Evolutionary conservation across 2,329 filamentous ascomycete species (phyloP).

Genomic region (Leptographium lundbergii): DNA sequence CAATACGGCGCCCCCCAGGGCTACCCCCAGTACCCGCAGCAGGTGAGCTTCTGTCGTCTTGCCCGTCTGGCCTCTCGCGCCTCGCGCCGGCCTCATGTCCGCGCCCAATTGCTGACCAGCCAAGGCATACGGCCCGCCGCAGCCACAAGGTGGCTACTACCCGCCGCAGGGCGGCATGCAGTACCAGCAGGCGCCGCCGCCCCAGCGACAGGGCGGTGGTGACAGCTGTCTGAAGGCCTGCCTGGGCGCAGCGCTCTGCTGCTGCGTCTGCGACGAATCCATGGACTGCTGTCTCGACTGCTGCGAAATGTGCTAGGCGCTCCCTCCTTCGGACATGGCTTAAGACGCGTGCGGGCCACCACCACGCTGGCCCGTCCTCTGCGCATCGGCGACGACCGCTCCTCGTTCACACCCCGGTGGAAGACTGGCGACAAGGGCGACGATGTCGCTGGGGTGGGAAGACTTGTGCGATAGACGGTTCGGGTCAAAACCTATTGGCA

Average conservation of each 20-base stretch:
- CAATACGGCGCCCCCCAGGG: conserved; percentile 15
- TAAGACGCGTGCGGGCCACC: neutral
- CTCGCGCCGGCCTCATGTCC: conserved; percentile 1
- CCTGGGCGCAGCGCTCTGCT: conserved; percentile 32
- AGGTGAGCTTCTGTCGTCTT: conserved; percentile 20
- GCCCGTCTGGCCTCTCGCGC: neutral
- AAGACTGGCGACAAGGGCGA: neutral
- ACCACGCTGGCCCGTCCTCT: neutral
- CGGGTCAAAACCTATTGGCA: neutral
- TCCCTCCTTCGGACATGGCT: neutral
- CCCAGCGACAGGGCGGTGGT: conserved; percentile 21
- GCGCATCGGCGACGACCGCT: neutral
- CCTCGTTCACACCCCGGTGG: too few species aligned
- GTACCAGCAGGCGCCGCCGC: conserved; percentile 30
- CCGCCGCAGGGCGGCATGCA: conserved; percentile 29
- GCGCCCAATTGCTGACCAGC: neutral
- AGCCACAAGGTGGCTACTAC: conserved; percentile 23
- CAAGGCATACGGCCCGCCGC: conserved; percentile 26
- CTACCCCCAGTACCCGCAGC: conserved; percentile 30
- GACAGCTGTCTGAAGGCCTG: conserved; percentile 26
- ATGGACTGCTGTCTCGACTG: conserved; percentile 38
- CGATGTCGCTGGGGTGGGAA: neutral
- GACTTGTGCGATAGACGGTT: neutral
- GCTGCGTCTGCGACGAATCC: conserved; percentile 36
- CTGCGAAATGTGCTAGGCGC: conserved; percentile 25